Base-by-base conservation (phyloP, 2,329 filamentous ascomycete species). In the Ophiostoma pallidulum region DNA sequence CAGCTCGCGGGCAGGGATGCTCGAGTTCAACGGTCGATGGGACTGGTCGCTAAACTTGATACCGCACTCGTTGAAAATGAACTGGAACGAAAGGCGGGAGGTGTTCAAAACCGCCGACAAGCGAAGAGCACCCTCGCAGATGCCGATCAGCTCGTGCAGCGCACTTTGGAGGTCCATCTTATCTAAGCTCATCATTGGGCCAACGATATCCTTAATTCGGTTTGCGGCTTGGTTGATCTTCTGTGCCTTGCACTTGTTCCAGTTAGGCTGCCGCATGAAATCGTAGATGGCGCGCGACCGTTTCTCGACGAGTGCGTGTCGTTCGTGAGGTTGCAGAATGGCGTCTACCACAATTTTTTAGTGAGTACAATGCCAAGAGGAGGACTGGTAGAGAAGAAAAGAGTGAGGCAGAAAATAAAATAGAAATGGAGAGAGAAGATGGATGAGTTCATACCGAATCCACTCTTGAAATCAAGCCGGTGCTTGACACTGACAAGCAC, bases 41-140 rank as follows among this genome's bases (percentile, higher is more conserved):
- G 62, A 66, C 54, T 72, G 65, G 49, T 64, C 64, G 14, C 60
- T 66, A 63, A 74, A 78, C 55, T 71, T 73, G 49, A 61, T 60
- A 50, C 68, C 67, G 9, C 71, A 68, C 49, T 75, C 70, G 31
- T 71, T 71, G 59, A 76, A 78, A 29, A 55, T 48, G 50, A 59
- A 63, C 14, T 56, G 47, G 52, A 64, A 70, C 0, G 60, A 59
- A 19, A 65, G 53, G 0, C 59, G 54, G 1, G 62, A 61, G 3
- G 65, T 67, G 54, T 72, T 66, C 55, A 78, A 69, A 54, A 67
- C 65, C 36, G 65, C 65, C 1, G 71, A 72, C 4, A 74, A 57
- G 29, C 68, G 66, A 63, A 71, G 70, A 1, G 69, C 69, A 10
- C 59, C 55, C 47, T 64, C 62, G 41, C 65, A 60, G 22, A 76